Percentiles rank a stretch among this genome's conserved stretches.
These are phyloP conservation scores for Cordia subcordata DNA, from an alignment of 257 asterid species.

Conservation along the genomic window DNA sequence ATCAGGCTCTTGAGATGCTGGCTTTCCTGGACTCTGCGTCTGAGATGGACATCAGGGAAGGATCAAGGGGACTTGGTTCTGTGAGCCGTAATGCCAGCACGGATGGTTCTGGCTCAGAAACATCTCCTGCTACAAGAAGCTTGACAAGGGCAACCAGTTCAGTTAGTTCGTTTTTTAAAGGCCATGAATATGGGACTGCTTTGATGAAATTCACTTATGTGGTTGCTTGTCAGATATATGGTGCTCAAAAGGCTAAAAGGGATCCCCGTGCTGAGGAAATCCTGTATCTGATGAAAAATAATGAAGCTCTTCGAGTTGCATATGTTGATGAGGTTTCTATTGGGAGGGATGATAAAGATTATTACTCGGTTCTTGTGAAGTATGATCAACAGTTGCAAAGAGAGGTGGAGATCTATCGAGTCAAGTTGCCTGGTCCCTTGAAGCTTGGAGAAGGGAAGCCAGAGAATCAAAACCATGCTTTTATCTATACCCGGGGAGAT, in stretches of 20 bases:
- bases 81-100: conserved; percentile 48
- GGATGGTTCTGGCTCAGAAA: conserved; percentile 43
- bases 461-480: conserved; percentile 96
- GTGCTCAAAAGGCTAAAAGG: conserved; percentile 91
- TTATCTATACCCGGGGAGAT: conserved; percentile 95
- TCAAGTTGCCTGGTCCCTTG: conserved; percentile 93
- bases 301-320: conserved; percentile 99
- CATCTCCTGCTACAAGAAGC: conserved; percentile 55
- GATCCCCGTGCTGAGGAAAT: conserved; percentile 97
- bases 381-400: conserved; percentile 66
- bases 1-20: conserved; percentile 96
- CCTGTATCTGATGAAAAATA: conserved; percentile 72
- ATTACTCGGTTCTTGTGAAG: conserved; percentile 90
- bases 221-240: conserved; percentile 97
- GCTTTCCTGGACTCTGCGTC: conserved; percentile 98
- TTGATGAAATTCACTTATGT: conserved; percentile 95
- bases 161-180: conserved; percentile 66
- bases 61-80: conserved; percentile 67
- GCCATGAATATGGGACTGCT: conserved; percentile 95
- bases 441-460: conserved; percentile 99
- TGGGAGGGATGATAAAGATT: conserved; percentile 83
- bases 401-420: conserved; percentile 97
- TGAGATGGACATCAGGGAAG: conserved; percentile 96
- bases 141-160: conserved; percentile 85
- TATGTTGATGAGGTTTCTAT: conserved; percentile 94